A percentile compares a stretch with the other conserved stretches of the same genome.
Conservation (phyloP, 192 early-diverging fungal species). For the Rhizophagus clarus region DNA sequence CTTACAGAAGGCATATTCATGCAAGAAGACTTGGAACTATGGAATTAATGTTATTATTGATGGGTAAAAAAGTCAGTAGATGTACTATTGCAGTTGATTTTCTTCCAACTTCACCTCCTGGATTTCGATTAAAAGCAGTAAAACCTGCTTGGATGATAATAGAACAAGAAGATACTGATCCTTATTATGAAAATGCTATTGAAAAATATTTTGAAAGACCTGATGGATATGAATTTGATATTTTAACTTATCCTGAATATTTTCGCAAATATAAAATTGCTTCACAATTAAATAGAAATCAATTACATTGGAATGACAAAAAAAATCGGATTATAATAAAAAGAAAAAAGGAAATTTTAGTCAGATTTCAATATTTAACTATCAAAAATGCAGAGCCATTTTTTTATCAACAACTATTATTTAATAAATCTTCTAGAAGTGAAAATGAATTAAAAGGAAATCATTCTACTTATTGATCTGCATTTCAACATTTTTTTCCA, state of each 20-base stretch:
- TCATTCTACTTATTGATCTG: too few relatives aligned
- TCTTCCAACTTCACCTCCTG: not conserved
- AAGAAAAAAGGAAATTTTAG: not conserved
- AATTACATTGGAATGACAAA: not conserved
- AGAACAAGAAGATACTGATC: not conserved
- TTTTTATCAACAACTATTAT: not conserved
- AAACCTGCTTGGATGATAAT: not conserved
- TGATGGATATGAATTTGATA: not conserved
- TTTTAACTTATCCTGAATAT: not conserved
- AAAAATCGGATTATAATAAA: not conserved
- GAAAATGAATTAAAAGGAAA: not conserved
- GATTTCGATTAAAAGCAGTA: not conserved
- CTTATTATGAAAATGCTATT: not conserved
- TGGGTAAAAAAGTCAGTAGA: not conserved
- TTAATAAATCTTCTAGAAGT: not conserved
- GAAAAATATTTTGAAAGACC: not conserved
- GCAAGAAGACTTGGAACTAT: not conserved
- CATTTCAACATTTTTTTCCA: not conserved
- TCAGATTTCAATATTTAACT: not conserved
- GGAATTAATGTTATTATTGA: not conserved
- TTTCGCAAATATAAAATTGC: not conserved
- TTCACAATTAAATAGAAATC: not conserved
- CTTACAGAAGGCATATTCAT: not conserved
- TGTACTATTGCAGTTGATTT: not conserved
- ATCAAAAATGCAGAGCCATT: not conserved